Evolutionary conservation across 2,329 filamentous ascomycete species (phyloP).

Genomic region (Fusarium multiceps): DNA sequence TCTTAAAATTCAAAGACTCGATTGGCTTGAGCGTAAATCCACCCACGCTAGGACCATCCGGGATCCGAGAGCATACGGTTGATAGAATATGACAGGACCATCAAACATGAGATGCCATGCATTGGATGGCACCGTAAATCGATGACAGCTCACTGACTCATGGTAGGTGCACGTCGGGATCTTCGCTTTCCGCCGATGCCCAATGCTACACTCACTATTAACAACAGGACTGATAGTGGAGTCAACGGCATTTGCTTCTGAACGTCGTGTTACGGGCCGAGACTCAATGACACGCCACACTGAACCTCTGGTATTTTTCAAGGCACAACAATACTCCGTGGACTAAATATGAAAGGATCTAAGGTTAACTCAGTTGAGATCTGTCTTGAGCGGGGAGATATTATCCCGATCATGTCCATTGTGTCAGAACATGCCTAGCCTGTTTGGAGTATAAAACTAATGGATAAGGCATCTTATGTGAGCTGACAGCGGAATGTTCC

Average conservation of each 20-base stretch:
- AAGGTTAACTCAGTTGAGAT: background rate
- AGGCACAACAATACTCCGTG: too few species aligned
- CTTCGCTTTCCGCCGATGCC: background rate
- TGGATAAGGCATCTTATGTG: background rate
- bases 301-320: too few species aligned
- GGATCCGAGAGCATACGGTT: background rate
- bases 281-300: background rate
- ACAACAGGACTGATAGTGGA: background rate
- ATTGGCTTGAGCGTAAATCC: conserved; percentile 18
- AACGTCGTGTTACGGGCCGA: background rate
- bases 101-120: background rate
- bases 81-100: background rate
- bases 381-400: background rate
- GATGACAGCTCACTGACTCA: background rate
- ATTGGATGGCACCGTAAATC: background rate
- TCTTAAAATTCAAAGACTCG: background rate
- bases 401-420: conserved; percentile 1
- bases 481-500: background rate
- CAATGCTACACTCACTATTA: background rate
- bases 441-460: background rate
- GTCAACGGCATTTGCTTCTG: background rate
- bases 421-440: background rate
- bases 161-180: background rate
- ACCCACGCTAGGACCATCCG: background rate
- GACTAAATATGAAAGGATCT: background rate